A percentile compares a stretch with the other conserved stretches of the same genome.
Evolutionary conservation across 2,329 filamentous ascomycete genomes (phyloP).

Genomic region (Cladosporium sphaerospermum): DNA sequence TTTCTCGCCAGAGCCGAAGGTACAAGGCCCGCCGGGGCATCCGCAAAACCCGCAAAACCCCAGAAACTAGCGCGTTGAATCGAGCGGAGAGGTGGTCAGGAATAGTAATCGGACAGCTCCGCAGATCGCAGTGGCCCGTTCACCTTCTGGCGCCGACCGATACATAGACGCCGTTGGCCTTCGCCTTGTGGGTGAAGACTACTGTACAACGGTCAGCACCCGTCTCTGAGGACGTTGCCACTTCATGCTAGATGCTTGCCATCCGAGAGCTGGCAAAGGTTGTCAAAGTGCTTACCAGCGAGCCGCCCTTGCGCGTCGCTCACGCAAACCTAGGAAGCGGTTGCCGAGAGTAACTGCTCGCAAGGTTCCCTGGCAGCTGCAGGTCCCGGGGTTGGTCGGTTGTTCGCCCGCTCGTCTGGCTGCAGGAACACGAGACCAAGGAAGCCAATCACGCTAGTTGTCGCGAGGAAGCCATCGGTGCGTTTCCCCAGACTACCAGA

Average conservation of each 20-base stretch:
- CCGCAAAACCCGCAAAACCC: conserved; percentile 6
- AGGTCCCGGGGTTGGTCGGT: conserved; percentile 1
- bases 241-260: background rate
- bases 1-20: no score
- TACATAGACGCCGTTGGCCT: background rate
- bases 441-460: background rate
- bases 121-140: conserved; percentile 1
- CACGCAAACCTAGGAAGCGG: background rate
- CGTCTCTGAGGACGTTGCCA: background rate
- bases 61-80: background rate
- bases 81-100: conserved; percentile 1
- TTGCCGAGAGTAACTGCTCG: conserved; percentile 5
- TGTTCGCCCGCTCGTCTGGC: background rate
- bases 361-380: background rate
- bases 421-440: conserved; percentile 8
- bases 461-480: background rate
- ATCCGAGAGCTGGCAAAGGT: background rate
- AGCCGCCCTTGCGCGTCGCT: background rate
- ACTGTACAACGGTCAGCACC: background rate
- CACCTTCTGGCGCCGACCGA: background rate
- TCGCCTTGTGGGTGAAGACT: background rate
- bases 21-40: background rate
- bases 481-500: background rate
- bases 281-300: background rate
- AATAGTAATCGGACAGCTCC: conserved; percentile 3